Base-by-base conservation (phyloP, 192 early-diverging fungal genomes). In the Umbelopsis sp. region DNA sequence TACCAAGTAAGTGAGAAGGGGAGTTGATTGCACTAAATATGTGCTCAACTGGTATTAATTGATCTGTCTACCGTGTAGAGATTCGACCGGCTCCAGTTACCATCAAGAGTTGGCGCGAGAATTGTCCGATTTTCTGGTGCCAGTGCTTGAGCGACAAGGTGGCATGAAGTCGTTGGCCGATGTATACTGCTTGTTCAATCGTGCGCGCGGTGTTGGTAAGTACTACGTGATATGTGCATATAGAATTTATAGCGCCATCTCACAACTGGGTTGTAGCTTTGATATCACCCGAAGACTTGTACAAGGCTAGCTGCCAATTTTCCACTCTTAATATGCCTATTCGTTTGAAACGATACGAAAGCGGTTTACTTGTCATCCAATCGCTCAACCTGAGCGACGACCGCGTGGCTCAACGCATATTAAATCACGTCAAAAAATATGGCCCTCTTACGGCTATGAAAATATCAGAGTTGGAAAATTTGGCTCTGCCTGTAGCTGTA, bases 101-200 rank as follows among this genome's bases (percentile, higher is more conserved):
- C 91, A 92, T 71, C 81, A 92, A 73, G 93, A 98, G 69, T 86
- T 99, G 37, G 90, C 95, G 8, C 79, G 88, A 33, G 91, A 99
- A 80, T 79, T 99, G 20, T 87, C 89, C 21, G 93, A 96, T 46
- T 96, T 95, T 61, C 75, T 97, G 30, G 76, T 83, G 22, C 90
- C 87, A 47, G 80, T 93, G 23, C 80, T 96, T 12, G 75, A 80
- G 21, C 81, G 84, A 16, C 70, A 86, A 47, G 86, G 88, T 47
- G 91, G 89, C 2, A 93, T 94, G 25, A 92, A 94, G 76, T 78
- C 94, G 21, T 80, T 99, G 1, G 88, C 92, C 6, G 96, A 98
- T 71, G 83, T 95, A 10, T 99, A 97, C 78, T 98, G 96, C 73
- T 72, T 99, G 47, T 97, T 94, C 76, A 99, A 99, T 75, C 89